A percentile compares a stretch with the other conserved stretches of the same genome.
Evolutionary conservation across 2,329 filamentous ascomycete species (phyloP).

Genomic region (Trichophyton simii): DNA sequence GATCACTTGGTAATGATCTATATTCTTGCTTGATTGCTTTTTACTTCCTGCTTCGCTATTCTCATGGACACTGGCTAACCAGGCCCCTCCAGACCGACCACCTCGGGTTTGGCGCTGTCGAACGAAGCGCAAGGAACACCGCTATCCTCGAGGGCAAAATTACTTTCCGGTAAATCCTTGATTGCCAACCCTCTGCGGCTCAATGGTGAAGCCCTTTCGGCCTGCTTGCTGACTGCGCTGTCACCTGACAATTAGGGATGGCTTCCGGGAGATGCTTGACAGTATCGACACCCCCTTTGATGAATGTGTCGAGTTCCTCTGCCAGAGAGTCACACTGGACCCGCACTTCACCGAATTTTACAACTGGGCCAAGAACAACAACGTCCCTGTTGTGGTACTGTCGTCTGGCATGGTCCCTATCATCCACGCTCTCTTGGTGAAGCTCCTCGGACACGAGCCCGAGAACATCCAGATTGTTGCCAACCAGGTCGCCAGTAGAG

Average conservation of each 20-base stretch:
- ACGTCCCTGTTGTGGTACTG: conserved; percentile 83
- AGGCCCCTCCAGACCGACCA: conserved; percentile 60
- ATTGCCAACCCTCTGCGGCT: background rate
- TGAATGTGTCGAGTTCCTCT: conserved; percentile 65
- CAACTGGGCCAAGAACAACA: conserved; percentile 64
- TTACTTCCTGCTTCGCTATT: background rate
- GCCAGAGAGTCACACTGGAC: conserved; percentile 76
- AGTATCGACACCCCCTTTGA: conserved; percentile 68
- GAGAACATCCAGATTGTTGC: conserved; percentile 78
- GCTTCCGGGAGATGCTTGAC: conserved; percentile 86
- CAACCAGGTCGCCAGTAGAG: conserved; percentile 60
- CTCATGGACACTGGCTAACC: background rate
- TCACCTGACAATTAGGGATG: conserved; percentile 40
- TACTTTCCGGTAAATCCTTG: conserved; percentile 50
- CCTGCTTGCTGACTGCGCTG: background rate
- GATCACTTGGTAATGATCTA: conserved; percentile 44
- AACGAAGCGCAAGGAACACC: conserved; percentile 59
- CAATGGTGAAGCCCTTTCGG: background rate
- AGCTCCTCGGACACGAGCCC: conserved; percentile 66
- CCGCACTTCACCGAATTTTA: conserved; percentile 81
- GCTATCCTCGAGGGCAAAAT: conserved; percentile 60
- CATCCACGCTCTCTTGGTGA: conserved; percentile 69
- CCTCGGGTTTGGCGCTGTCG: conserved; percentile 65
- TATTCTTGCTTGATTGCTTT: background rate
- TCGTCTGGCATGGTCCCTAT: conserved; percentile 88